Conservation (phyloP, 208 protist species). For the Trypanosoma mega region DNA sequence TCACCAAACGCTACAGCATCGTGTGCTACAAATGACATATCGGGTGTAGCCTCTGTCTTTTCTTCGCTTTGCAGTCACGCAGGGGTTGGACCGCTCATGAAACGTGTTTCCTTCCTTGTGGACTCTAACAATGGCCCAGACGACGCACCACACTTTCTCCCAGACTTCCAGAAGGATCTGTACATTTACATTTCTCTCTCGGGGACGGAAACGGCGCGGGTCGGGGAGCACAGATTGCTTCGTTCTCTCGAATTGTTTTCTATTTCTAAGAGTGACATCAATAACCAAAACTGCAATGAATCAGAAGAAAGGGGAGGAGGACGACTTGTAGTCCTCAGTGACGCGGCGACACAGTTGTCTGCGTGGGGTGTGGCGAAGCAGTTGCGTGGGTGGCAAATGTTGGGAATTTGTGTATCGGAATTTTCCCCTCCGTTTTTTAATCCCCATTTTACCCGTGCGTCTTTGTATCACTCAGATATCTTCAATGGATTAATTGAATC, state of each 20-base stretch:
- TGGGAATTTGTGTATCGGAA: constrained; percentile 28
- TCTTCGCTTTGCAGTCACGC: too few relatives aligned
- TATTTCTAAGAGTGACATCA: too few relatives aligned
- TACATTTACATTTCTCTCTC: constrained; percentile 24
- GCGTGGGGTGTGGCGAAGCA: constrained; percentile 6
- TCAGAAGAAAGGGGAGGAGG: constrained; percentile 2
- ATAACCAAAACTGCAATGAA: too few relatives aligned
- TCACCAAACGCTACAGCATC: not conserved
- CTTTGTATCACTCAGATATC: constrained; percentile 17
- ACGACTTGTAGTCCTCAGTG: constrained; percentile 30
- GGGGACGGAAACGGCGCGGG: constrained; percentile 8
- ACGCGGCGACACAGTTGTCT: constrained; percentile 25
- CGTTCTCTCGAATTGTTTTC: constrained; percentile 1
- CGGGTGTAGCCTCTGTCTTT: too few relatives aligned
- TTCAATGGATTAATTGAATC: constrained; percentile 33
- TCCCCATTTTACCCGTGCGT: constrained; percentile 32
- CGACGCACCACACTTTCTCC: constrained; percentile 5
- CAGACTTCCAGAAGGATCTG: constrained; percentile 19
- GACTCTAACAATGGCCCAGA: not conserved
- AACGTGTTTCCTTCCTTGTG: not conserved
- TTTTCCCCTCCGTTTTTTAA: constrained; percentile 57
- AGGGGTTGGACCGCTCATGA: not conserved
- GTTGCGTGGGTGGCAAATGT: constrained; percentile 10
- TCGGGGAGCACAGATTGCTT: constrained; percentile 6
- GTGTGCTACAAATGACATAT: too few relatives aligned